Evolutionary conservation across 768 basidiomycete species (phyloP).

Genomic region (Podaxis carcinomalis): DNA sequence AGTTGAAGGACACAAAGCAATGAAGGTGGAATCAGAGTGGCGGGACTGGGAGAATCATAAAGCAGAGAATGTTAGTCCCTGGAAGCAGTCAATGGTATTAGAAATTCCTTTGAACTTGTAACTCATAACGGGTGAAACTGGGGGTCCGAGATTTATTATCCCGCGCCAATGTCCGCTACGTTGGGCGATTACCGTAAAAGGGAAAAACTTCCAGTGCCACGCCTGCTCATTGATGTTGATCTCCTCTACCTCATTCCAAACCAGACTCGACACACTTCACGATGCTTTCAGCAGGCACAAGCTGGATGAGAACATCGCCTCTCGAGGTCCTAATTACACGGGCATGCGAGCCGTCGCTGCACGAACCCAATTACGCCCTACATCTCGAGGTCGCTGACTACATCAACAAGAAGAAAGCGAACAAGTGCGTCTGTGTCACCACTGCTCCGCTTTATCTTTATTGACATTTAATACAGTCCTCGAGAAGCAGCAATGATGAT

Average conservation of each 20-base stretch:
- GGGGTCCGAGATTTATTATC: too few species aligned
- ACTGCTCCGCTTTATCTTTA: background rate
- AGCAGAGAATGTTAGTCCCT: too few species aligned
- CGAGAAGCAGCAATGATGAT: conserved; percentile 88
- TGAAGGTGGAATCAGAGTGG: too few species aligned
- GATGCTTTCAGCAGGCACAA: conserved; percentile 32
- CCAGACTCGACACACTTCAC: background rate
- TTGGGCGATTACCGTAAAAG: background rate
- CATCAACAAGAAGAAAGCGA: conserved; percentile 93
- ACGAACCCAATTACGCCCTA: conserved; percentile 87
- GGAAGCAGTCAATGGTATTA: too few species aligned
- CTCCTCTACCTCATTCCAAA: background rate
- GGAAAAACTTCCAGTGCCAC: conserved; percentile 2
- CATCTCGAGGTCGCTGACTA: conserved; percentile 94
- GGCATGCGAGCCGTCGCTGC: conserved; percentile 81
- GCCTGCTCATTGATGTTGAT: background rate
- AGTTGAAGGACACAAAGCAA: too few species aligned
- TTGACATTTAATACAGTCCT: conserved; percentile 45
- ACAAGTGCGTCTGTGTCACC: conserved; percentile 57
- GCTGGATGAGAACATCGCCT: conserved; percentile 54
- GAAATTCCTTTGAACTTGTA: too few species aligned
- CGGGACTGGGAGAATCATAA: too few species aligned
- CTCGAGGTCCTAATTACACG: conserved; percentile 72
- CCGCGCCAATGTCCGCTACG: background rate
- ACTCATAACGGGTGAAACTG: too few species aligned